These are phyloP conservation scores for Pelargonium myrrhifolium DNA, from an alignment of 441 rosid genomes.

Conservation along the genomic window DNA sequence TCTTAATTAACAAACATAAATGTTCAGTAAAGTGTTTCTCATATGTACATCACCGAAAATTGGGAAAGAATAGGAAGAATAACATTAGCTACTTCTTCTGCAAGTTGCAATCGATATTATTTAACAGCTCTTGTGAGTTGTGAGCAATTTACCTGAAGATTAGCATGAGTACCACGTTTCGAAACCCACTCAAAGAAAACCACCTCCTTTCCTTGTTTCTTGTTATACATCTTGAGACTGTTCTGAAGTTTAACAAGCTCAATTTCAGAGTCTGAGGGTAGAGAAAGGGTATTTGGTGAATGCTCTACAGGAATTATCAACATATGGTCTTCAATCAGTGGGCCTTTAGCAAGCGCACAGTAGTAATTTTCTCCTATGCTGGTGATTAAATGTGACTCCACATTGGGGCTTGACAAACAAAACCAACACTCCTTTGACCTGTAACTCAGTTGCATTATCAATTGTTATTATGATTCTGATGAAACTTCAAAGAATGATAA, in stretches of 20 bases:
- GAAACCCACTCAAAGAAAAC: constrained; percentile 85
- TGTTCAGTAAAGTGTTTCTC: background rate
- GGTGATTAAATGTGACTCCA: constrained; percentile 71
- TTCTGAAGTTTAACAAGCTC: constrained; percentile 57
- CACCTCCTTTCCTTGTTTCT: constrained; percentile 53
- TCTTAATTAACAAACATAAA: background rate
- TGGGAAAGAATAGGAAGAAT: background rate
- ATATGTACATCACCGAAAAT: background rate
- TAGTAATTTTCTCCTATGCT: constrained; percentile 72
- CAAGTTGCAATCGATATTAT: background rate
- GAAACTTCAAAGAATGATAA: background rate
- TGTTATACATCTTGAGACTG: constrained; percentile 53
- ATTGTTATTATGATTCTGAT: constrained; percentile 17
- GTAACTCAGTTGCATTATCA: constrained; percentile 22
- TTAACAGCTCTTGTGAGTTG: background rate
- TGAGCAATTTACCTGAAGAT: constrained; percentile 59
- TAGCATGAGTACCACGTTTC: constrained; percentile 72
- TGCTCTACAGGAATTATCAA: constrained; percentile 80
- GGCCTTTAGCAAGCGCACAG: constrained; percentile 87
- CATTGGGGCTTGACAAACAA: constrained; percentile 79
- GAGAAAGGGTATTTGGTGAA: constrained; percentile 55
- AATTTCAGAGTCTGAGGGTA: constrained; percentile 46
- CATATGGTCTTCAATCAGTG: constrained; percentile 67
- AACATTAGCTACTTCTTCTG: constrained; percentile 7
- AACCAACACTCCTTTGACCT: constrained; percentile 95